Base-by-base conservation (phyloP, 2,329 filamentous ascomycete species). In the Stagonosporopsis chrysanthemi region DNA sequence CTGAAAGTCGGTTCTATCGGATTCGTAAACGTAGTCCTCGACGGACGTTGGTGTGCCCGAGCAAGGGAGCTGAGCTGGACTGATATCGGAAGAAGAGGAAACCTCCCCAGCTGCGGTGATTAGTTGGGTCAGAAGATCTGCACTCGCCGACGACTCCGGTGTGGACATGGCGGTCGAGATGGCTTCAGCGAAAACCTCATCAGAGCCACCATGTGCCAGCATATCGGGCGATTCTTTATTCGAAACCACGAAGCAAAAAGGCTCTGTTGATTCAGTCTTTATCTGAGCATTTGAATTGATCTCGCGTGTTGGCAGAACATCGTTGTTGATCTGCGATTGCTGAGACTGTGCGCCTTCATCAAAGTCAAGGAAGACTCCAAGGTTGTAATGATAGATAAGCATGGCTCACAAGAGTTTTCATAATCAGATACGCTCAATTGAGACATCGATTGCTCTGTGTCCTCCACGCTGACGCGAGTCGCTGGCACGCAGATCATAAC, bases 1-100 rank as follows among this genome's bases (percentile, higher is more conserved):
- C 31, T 15, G 48, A 22, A 57, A 52, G n/a, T 57, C 54, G 1
- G 54, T 57, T 9, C 54, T n/a, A 1, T 52, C 48, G 3, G 48
- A 44, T 1, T 48, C 48, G n/a, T 52, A 48, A 4, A 38, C 5
- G 12, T 17, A 36, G 3, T 38, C 17, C 6, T 36, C 43, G 7
- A 22, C 23, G 19, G 5, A 12, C 2, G 7, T 8, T 2, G 22
- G 6, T n/a, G n/a, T 14, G 17, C n/a, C 26, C 14, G 6, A 5
- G 12, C 7, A 14, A 7, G 36, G 6, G 11, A 6, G 4, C 7
- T 33, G 2, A 6, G 17, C 11, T 8, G 3, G 7, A 22, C 15
- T 7, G 4, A 7, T 24, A 9, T 8, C 8, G 7, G 33, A 1
- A 9, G 2, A 11, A 23, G 19, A 6, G 12, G 4, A 6, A 24